A percentile compares a stretch with the other conserved stretches of the same genome.
Evolutionary conservation across 2,329 filamentous ascomycete species (phyloP).

Genomic region (Fusarium stilboides): DNA sequence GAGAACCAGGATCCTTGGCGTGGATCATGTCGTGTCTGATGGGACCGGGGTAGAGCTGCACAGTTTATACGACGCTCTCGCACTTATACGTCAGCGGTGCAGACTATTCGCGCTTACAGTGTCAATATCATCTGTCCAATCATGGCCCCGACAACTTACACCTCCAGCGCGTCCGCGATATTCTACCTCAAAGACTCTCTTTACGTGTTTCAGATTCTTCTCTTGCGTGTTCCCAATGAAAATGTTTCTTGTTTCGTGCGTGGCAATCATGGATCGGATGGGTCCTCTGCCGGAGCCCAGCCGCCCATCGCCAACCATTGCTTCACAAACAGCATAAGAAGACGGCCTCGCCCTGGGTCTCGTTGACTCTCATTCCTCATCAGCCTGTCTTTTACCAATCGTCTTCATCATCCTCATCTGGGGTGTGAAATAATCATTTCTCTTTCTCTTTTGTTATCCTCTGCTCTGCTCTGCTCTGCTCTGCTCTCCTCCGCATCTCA

Average conservation of each 20-base stretch:
- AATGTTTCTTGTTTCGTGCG: conserved; percentile 45
- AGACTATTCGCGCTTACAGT: conserved; percentile 27
- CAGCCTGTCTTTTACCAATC: conserved; percentile 49
- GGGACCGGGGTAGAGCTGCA: conserved; percentile 18
- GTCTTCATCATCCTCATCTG: conserved; percentile 26
- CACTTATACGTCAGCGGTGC: conserved; percentile 7
- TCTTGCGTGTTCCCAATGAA: conserved; percentile 43
- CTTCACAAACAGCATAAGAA: conserved; percentile 47
- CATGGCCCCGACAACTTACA: conserved; percentile 35
- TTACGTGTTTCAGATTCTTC: conserved; percentile 43
- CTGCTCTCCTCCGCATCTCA: conserved; percentile 3
- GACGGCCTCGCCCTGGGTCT: conserved; percentile 51
- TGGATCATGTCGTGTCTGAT: conserved; percentile 27
- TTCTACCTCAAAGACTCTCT: conserved; percentile 9
- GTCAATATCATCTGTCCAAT: conserved; percentile 36
- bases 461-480: conserved; percentile 4
- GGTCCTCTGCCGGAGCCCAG: conserved; percentile 40
- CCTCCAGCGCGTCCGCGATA: conserved; percentile 38
- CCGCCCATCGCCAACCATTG: conserved; percentile 47
- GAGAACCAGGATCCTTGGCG: conserved; percentile 46
- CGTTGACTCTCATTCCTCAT: conserved; percentile 35
- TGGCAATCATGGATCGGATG: conserved; percentile 38
- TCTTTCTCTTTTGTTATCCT: conserved; percentile 16
- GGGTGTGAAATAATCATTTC: conserved; percentile 11
- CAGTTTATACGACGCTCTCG: conserved; percentile 31